These are phyloP conservation scores for Flaveria sonorensis DNA, from an alignment of 129 eudicot genomes.

Conservation along the genomic window DNA sequence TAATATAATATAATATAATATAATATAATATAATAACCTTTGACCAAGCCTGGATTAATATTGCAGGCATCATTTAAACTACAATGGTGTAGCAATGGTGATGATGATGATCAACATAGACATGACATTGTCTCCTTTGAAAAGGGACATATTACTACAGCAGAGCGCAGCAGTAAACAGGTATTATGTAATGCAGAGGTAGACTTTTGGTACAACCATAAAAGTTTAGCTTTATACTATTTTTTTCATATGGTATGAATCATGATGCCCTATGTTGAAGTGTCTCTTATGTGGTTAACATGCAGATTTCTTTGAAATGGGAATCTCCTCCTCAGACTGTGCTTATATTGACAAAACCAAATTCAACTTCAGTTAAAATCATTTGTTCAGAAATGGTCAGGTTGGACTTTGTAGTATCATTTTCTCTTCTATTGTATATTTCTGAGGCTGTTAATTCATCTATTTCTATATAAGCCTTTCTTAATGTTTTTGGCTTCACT, in stretches of 20 bases:
- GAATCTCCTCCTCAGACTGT: slow-evolving; percentile 85
- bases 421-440: neutral
- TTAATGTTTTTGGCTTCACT: too few species aligned
- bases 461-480: too few species aligned
- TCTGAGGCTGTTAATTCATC: too few species aligned
- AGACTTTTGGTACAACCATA: too few species aligned
- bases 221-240: too few species aligned
- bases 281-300: too few species aligned
- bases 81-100: slow-evolving; percentile 80
- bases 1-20: too few species aligned
- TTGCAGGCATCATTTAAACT: slow-evolving; percentile 87
- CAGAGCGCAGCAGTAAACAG: slow-evolving; percentile 96
- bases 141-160: slow-evolving; percentile 84
- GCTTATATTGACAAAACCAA: slow-evolving; percentile 86
- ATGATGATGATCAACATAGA: slow-evolving; percentile 76
- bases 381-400: slow-evolving; percentile 84
- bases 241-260: too few species aligned
- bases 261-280: too few species aligned
- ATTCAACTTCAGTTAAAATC: slow-evolving; percentile 73
- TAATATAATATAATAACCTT: too few species aligned
- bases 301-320: slow-evolving; percentile 94
- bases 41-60: too few species aligned
- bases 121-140: slow-evolving; percentile 94
- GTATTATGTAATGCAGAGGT: slow-evolving; percentile 26
- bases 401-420: slow-evolving; percentile 36